A percentile compares a stretch with the other conserved stretches of the same genome.
Conservation (phyloP, 2,329 filamentous ascomycete genomes). For the Verticillium albo-atrum region DNA sequence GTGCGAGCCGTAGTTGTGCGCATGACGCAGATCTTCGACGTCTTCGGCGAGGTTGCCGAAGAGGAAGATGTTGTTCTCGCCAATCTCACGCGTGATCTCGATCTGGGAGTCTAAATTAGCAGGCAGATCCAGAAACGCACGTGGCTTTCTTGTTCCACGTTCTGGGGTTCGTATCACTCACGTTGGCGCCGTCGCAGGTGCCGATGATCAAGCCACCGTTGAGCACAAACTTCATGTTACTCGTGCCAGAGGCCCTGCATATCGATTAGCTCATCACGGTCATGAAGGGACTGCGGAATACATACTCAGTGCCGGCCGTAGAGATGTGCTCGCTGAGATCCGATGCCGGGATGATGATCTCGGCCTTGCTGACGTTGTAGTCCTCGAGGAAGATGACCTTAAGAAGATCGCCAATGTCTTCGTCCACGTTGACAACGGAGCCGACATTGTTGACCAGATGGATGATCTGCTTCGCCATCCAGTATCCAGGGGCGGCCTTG, state of each 20-base stretch:
- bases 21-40: constrained; percentile 90
- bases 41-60: constrained; percentile 96
- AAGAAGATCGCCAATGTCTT: constrained; percentile 85
- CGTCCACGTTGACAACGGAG: constrained; percentile 84
- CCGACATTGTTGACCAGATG: constrained; percentile 93
- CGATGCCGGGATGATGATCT: constrained; percentile 90
- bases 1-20: constrained; percentile 79
- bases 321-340: constrained; percentile 99
- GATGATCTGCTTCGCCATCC: constrained; percentile 99
- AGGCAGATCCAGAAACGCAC: constrained; percentile 1
- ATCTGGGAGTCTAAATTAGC: constrained; percentile 46
- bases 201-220: constrained; percentile 97
- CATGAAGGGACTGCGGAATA: constrained; percentile 7
- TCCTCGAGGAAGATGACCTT: constrained; percentile 98
- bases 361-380: constrained; percentile 99
- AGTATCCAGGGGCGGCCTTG: constrained; percentile 96
- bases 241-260: constrained; percentile 67
- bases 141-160: constrained; percentile 7
- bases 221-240: constrained; percentile 99
- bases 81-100: constrained; percentile 95
- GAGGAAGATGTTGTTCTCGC: constrained; percentile 96
- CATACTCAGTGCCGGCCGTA: constrained; percentile 86
- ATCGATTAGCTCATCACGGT: constrained; percentile 8
- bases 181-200: constrained; percentile 95
- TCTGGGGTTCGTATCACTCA: constrained; percentile 41